These are phyloP conservation scores for Dactylellina parvicollis DNA, from an alignment of 2,329 filamentous ascomycete species.

Conservation along the genomic window DNA sequence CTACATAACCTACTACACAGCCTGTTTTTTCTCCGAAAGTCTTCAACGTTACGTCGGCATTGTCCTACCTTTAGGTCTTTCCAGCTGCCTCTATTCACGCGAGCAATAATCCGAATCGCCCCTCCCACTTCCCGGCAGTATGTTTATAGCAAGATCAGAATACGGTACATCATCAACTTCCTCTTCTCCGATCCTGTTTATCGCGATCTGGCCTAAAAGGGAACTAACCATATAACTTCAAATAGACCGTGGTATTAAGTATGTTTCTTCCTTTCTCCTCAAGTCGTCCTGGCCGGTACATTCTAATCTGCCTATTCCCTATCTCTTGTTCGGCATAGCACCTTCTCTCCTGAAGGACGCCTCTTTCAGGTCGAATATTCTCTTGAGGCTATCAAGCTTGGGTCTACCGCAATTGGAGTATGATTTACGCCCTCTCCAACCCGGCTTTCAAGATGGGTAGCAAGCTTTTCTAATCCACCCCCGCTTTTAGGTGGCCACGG, in stretches of 20 bases:
- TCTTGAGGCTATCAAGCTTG: conserved; percentile 99
- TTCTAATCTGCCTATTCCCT: conserved; percentile 50
- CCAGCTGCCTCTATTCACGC: background rate
- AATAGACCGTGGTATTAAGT: conserved; percentile 97
- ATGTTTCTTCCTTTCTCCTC: conserved; percentile 62
- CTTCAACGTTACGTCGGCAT: background rate
- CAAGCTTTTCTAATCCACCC: background rate
- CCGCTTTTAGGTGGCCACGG: conserved; percentile 76
- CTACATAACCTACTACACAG: background rate
- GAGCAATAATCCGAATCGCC: background rate
- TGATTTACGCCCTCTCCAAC: conserved; percentile 54
- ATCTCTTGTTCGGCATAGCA: conserved; percentile 67
- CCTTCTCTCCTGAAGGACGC: conserved; percentile 98
- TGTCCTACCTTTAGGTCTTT: background rate
- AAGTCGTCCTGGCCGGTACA: conserved; percentile 14
- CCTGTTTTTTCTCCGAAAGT: background rate
- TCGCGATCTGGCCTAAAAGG: conserved; percentile 49
- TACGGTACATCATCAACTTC: conserved; percentile 74
- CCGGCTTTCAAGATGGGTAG: background rate
- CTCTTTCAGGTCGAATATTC: conserved; percentile 99
- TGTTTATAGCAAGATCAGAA: conserved; percentile 99
- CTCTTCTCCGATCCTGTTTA: conserved; percentile 10
- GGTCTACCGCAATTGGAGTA: conserved; percentile 95
- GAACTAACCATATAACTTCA: conserved; percentile 60
- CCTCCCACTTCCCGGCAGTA: conserved; percentile 67